Evolutionary conservation across 768 basidiomycete genomes (phyloP), one percentile per base, ranked within the genome.

Genomic region (Mycena rosella): DNA sequence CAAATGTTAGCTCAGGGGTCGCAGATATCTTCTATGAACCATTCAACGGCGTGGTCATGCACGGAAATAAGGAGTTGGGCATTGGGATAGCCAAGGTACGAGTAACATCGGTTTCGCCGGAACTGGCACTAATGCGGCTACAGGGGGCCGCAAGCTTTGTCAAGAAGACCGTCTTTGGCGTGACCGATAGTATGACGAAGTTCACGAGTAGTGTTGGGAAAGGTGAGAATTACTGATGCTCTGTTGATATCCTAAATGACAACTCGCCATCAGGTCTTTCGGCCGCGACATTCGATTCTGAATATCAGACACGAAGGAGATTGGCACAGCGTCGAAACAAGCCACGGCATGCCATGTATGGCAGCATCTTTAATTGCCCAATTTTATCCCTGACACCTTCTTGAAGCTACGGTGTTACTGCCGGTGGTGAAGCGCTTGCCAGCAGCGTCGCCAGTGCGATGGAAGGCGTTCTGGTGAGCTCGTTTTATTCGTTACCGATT

Each of bases 1-100:
- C 93, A 55, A 99, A 99, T 75, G 96, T 99, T 75, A 97, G 95
- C 75, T 98, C 96, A 30, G 98, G 98, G 14, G 94, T 99, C 7
- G 94, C 94, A 59, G 98, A 99, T 78, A 96, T 99, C 72, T 99
- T 99, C 84, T 98, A 99, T 72, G 97, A 98, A 78, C 98, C 98
- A 2, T 98, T 96, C 84, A 92, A 96, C 63, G 96, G 96, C 36
- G 93, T 96, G 32, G 93, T 99, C 62, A 93, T 97, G 88, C 96
- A 96, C 74, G 97, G 97, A 3, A 97, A 96, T 78, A 92, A 90
- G 74, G 97, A 98, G 64, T 80, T 99, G 29, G 98, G 96, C 4
- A 91, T 96, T 65, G 95, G 96, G 24, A 94, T 98, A 64, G 96
- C 96, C 9, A 96, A 98, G 85, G 95, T 94, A 70, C 68, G 64